Percentiles rank a stretch among this genome's conserved stretches.
phyloP scores from a whole-genome alignment of 2,329 filamentous ascomycete genomes.

The Emergomyces orientalis region DNA sequence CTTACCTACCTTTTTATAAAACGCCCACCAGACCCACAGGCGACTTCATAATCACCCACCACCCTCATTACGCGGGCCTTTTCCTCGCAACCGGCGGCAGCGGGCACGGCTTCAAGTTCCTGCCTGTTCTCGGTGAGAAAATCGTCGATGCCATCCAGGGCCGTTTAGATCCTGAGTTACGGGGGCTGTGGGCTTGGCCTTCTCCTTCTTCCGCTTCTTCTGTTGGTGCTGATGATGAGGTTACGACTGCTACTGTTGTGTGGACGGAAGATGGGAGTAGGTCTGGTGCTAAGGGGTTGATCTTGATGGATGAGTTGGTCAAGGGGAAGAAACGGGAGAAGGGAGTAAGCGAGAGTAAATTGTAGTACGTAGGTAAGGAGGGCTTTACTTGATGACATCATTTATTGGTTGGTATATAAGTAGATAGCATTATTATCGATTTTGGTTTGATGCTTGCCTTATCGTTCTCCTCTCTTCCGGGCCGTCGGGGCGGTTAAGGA shows the following conservation, averaged over 20 bases:
- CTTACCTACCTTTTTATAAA: too few species aligned
- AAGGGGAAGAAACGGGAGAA: conserved; percentile 24
- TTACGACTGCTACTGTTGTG: conserved; percentile 19
- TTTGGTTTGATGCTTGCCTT: too few species aligned
- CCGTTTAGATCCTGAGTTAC: conserved; percentile 33
- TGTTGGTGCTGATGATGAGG: conserved; percentile 8
- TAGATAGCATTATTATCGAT: too few species aligned
- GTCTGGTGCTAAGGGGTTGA: conserved; percentile 28
- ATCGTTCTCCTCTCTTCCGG: too few species aligned
- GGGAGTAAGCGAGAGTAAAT: conserved; percentile 8
- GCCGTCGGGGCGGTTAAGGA: too few species aligned
- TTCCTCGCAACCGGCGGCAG: conserved; percentile 46
- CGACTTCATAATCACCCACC: conserved; percentile 62
- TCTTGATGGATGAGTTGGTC: conserved; percentile 32
- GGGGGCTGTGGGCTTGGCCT: conserved; percentile 37
- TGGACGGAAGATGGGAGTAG: conserved; percentile 32
- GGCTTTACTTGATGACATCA: neutral
- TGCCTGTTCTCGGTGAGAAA: conserved; percentile 46
- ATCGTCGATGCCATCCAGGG: conserved; percentile 41
- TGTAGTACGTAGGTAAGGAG: neutral
- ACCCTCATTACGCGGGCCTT: conserved; percentile 47
- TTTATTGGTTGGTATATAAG: neutral
- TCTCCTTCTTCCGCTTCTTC: conserved; percentile 12
- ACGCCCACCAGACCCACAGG: conserved; percentile 42
- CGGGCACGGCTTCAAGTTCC: conserved; percentile 47